Evolutionary conservation across 139 green algal species (phyloP).

Genomic region (Tetradesmus obliquus): DNA sequence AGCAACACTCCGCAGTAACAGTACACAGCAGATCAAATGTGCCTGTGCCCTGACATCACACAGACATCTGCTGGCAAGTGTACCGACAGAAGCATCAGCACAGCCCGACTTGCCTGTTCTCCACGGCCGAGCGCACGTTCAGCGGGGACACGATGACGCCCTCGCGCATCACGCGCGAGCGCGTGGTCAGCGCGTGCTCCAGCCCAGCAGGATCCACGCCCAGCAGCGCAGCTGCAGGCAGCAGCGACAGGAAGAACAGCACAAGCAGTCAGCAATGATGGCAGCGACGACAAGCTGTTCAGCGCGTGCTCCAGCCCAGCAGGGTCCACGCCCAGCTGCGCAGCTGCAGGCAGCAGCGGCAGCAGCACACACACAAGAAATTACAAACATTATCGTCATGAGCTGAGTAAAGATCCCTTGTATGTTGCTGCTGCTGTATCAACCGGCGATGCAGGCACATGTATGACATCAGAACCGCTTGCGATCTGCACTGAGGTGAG

Average conservation of each 20-base stretch:
- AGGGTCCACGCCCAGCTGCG: conserved; percentile 82
- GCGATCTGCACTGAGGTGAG: no score
- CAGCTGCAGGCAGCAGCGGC: conserved; percentile 53
- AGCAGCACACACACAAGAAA: background rate
- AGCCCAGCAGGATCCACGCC: conserved; percentile 82
- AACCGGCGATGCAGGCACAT: no score
- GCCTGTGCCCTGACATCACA: no score
- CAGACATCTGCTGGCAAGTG: no score
- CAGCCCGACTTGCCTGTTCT: conserved; percentile 61
- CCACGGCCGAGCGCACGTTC: conserved; percentile 79
- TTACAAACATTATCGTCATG: no score
- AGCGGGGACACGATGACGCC: conserved; percentile 93
- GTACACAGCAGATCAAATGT: no score
- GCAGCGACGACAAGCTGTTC: conserved; percentile 57
- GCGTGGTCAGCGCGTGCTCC: conserved; percentile 88
- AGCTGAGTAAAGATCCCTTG: no score
- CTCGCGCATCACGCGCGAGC: conserved; percentile 91
- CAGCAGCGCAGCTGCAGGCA: conserved; percentile 77
- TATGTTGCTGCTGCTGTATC: no score
- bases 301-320: conserved; percentile 87
- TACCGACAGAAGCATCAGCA: background rate
- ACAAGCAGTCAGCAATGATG: background rate
- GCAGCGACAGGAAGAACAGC: background rate
- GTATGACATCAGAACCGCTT: no score
- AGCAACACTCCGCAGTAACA: no score